Evolutionary conservation across 345 rosid species (phyloP).

Genomic region (Eutrema heterophyllum): DNA sequence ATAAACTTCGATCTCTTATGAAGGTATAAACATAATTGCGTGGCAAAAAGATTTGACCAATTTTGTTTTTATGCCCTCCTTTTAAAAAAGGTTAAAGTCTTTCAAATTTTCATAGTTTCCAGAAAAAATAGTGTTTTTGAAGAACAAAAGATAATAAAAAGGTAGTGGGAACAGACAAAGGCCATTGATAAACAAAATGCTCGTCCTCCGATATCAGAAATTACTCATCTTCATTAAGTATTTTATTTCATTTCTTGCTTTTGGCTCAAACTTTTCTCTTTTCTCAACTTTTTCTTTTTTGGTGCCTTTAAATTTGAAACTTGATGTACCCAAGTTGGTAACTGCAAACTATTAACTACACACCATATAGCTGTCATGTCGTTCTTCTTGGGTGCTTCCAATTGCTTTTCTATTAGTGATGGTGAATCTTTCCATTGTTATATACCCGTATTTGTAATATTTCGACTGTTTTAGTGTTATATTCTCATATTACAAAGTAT

Average conservation of each 20-base stretch:
- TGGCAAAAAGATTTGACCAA: slow-evolving; percentile 12
- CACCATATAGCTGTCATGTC: slow-evolving; percentile 1
- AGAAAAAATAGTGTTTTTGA: slow-evolving; percentile 3
- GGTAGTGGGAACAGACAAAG: slow-evolving; percentile 26
- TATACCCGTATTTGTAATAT: background rate
- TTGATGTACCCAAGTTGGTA: slow-evolving; percentile 20
- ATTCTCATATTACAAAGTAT: background rate
- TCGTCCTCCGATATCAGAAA: slow-evolving; percentile 13
- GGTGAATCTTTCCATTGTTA: background rate
- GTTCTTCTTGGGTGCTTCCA: background rate
- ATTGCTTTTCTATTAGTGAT: background rate
- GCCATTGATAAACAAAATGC: slow-evolving; percentile 10
- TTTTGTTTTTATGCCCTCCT: background rate
- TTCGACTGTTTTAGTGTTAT: background rate
- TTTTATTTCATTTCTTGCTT: slow-evolving; percentile 17
- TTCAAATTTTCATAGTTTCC: slow-evolving; percentile 7
- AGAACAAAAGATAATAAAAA: slow-evolving; percentile 16
- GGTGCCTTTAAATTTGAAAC: slow-evolving; percentile 22
- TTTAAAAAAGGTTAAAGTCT: background rate
- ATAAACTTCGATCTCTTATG: background rate
- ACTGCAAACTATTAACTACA: background rate
- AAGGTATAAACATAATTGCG: background rate
- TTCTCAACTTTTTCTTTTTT: slow-evolving; percentile 17
- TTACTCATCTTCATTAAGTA: background rate
- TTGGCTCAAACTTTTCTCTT: slow-evolving; percentile 24